A percentile compares a stretch with the other conserved stretches of the same genome.
phyloP scores from a whole-genome alignment of 2,329 filamentous ascomycete species.

The Sporothrix dimorphospora region DNA sequence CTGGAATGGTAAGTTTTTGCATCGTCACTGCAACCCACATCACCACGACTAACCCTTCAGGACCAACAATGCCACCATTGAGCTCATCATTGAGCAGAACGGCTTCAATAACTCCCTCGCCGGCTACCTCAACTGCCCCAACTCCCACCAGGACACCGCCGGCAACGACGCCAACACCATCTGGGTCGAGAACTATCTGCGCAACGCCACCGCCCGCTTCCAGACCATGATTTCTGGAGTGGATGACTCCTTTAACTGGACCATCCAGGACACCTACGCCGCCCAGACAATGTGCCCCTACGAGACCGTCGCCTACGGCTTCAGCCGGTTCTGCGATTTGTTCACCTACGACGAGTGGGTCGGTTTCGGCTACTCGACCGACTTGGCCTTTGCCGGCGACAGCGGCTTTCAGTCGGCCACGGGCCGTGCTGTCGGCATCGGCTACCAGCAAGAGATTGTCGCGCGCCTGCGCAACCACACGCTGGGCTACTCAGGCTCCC shows the following conservation, averaged over 20 bases:
- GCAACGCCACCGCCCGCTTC: slow-evolving; percentile 64
- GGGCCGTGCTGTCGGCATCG: slow-evolving; percentile 72
- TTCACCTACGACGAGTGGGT: slow-evolving; percentile 78
- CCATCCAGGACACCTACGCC: slow-evolving; percentile 63
- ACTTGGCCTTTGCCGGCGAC: slow-evolving; percentile 65
- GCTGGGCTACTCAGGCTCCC: slow-evolving; percentile 59
- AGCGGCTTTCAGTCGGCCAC: slow-evolving; percentile 66
- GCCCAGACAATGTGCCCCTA: slow-evolving; percentile 76
- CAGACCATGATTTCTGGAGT: slow-evolving; percentile 51
- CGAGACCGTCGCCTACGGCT: slow-evolving; percentile 76
- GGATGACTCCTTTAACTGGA: slow-evolving; percentile 61
- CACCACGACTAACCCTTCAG: slow-evolving; percentile 37
- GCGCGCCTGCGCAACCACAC: slow-evolving; percentile 71
- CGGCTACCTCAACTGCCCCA: slow-evolving; percentile 68
- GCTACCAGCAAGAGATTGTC: slow-evolving; percentile 72
- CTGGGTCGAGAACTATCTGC: slow-evolving; percentile 69
- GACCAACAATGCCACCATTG: slow-evolving; percentile 72
- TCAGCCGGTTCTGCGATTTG: slow-evolving; percentile 72
- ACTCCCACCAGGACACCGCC: slow-evolving; percentile 55
- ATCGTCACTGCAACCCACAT: too few relatives aligned
- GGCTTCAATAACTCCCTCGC: slow-evolving; percentile 72
- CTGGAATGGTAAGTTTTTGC: slow-evolving; percentile 60
- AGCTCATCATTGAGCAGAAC: slow-evolving; percentile 67
- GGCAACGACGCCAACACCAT: slow-evolving; percentile 57
- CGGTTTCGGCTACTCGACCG: slow-evolving; percentile 71